Base-by-base conservation (phyloP, 805 yeast species). In the Kuraishia hungarica region DNA sequence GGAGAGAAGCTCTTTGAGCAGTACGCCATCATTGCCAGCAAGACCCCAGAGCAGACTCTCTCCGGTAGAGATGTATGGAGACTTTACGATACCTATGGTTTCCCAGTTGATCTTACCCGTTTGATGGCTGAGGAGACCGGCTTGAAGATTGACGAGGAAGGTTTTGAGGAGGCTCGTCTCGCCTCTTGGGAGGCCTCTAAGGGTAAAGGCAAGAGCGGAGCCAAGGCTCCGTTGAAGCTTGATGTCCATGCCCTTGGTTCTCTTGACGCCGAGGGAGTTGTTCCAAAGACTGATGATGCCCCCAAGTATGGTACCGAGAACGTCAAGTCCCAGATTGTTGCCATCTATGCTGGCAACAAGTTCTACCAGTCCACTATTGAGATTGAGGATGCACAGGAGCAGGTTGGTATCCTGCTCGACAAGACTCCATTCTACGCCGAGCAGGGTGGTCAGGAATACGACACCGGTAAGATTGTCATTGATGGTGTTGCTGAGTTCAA, bases 61-160 rank as follows among this genome's bases (percentile, higher is more conserved):
- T 82, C 88, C 52, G 99, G 99, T 70, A 86, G 82, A 65, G 97
- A 93, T 69, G 99, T 94, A 47, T 94, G 99, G 99, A 84, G 99
- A 74, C 78, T 94, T 64, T 94, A 94, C 66, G 99, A 94, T 66
- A 94, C 99, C 13, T 94, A 93, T 67, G 99, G 99, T 57, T 94
- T 94, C 87, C 99, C 99, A 46, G 97, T 91, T 56, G 99, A 94
- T 73, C 81, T 94, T 68, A 94, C 99, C 29, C 84, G 97, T 69
- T 81, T 94, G 68, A 94, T 94, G 99, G 99, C 99, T 51, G 98
- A 93, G 72, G 99, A 94, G 74, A 89, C 94, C 57, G 96, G 96
- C 20, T 81, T 94, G 64, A 86, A 84, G 64, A 93, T 94, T 60
- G 97, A 94, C 70, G 96, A 91, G 69, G 84, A 77, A 53, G 98